Conservation (phyloP, 2,329 filamentous ascomycete species). For the Talaromyces funiculosus region DNA sequence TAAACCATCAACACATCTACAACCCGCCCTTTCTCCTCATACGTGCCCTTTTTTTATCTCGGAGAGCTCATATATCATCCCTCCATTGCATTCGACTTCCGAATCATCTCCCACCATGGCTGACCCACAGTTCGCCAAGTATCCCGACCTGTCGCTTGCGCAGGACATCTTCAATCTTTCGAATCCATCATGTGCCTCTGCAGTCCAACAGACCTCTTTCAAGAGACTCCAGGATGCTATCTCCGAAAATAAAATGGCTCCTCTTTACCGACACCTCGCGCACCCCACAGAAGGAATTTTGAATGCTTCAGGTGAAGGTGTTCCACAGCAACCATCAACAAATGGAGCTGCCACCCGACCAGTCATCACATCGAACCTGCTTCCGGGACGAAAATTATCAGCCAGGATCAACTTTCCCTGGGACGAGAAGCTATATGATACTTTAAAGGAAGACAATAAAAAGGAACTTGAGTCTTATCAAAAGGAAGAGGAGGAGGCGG, state of each 20-base stretch:
- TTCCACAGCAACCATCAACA: conserved; percentile 41
- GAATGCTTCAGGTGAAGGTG: conserved; percentile 66
- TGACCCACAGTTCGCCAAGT: conserved; percentile 61
- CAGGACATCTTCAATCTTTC: conserved; percentile 64
- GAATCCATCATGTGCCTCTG: conserved; percentile 51
- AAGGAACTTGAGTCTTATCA: conserved; percentile 69
- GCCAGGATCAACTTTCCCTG: conserved; percentile 69
- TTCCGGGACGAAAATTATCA: conserved; percentile 64
- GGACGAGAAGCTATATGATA: conserved; percentile 83
- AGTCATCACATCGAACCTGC: conserved; percentile 63
- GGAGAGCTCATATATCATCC: background rate
- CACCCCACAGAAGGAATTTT: conserved; percentile 69
- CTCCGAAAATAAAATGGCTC: conserved; percentile 60
- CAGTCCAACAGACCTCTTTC: conserved; percentile 52
- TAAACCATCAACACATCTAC: background rate
- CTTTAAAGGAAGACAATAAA: conserved; percentile 70
- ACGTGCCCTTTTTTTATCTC: conserved; percentile 1
- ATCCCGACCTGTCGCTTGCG: conserved; percentile 58
- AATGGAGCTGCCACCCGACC: conserved; percentile 38
- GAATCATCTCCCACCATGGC: conserved; percentile 46
- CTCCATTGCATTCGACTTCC: background rate
- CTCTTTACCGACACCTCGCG: conserved; percentile 60
- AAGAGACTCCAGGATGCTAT: conserved; percentile 60
- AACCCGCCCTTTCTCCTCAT: background rate
- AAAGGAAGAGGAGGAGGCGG: conserved; percentile 88